Base-by-base conservation (phyloP, 2,329 filamentous ascomycete genomes). In the Penicillium paneum region DNA sequence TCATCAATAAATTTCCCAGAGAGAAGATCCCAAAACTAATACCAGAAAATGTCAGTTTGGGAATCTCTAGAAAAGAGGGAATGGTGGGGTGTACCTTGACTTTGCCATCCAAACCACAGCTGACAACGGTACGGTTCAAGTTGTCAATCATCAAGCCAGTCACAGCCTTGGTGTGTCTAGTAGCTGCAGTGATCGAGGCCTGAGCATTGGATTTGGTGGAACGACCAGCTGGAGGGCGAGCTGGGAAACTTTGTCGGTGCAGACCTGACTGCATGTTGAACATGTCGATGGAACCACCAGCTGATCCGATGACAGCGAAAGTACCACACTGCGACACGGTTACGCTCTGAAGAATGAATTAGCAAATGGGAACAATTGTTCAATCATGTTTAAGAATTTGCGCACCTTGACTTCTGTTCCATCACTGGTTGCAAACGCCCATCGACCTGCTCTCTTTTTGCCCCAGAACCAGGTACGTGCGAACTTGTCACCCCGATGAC, bases 381-480 rank as follows among this genome's bases (percentile, higher is more conserved):
- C 8, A 19, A 24, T 44, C 29, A 15, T 34, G 13, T 26, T 19
- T 11, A 24, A 28, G 11, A 10, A 6, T 5, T 26, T 31, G 57
- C 71, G 52, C 67, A 78, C 75, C 55, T 77, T 82, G 34, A 96
- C 93, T 65, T 91, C 83, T n/a, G 85, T 83, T 17, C 84, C 83
- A 73, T 99, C 94, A 38, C 88, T 83, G 0, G 92, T 97, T 61
- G 89, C 86, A 63, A 99, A 90, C 0, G 89, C 88, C 94, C 94
- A 99, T 59, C 94, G 83, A 11, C 94, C 94, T 45, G 94, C 92
- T 65, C 88, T 86, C 74, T 95, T 97, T 53, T 91, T 87, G 6
- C 93, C 94, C 92, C 94, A 97, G 75, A 97, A 97, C 94, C 94
- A 99, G 1, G 94, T 97, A 49, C 94, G 85, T 17, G 91, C 94